These are phyloP conservation scores for Diaporthe amygdali DNA, from an alignment of 2,329 filamentous ascomycete genomes.

Conservation along the genomic window DNA sequence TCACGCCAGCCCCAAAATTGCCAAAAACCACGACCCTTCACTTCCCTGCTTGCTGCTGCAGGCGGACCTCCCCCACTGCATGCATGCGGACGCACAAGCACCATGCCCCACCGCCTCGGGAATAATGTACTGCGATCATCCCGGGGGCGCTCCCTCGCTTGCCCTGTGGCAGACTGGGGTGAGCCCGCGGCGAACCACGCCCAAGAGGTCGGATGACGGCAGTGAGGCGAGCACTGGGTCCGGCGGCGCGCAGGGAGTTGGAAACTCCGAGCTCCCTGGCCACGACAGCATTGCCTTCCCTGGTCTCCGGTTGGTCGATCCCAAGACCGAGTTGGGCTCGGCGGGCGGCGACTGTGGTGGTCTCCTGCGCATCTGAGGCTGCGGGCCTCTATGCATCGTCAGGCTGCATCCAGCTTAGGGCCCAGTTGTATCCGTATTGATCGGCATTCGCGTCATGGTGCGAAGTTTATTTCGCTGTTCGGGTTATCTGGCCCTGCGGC, in stretches of 20 bases:
- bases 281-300: background rate
- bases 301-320: background rate
- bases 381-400: background rate
- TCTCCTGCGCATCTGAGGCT: background rate
- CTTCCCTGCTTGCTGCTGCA: background rate
- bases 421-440: background rate
- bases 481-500: background rate
- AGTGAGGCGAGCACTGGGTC: constrained; percentile 6
- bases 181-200: background rate
- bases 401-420: background rate
- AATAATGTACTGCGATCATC: background rate
- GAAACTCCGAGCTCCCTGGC: constrained; percentile 1
- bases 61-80: background rate
- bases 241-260: background rate
- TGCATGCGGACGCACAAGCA: background rate
- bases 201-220: constrained; percentile 6
- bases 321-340: background rate
- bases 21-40: background rate
- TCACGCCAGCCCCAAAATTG: background rate
- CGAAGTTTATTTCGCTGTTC: constrained; percentile 4
- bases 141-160: background rate
- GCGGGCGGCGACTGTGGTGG: background rate
- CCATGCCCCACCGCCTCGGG: constrained; percentile 7
- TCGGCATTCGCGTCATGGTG: constrained; percentile 15
- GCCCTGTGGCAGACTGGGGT: constrained; percentile 6